Evolutionary conservation across 805 yeast genomes (phyloP), one percentile per base, ranked within the genome.

Genomic region (Candida schatavii): DNA sequence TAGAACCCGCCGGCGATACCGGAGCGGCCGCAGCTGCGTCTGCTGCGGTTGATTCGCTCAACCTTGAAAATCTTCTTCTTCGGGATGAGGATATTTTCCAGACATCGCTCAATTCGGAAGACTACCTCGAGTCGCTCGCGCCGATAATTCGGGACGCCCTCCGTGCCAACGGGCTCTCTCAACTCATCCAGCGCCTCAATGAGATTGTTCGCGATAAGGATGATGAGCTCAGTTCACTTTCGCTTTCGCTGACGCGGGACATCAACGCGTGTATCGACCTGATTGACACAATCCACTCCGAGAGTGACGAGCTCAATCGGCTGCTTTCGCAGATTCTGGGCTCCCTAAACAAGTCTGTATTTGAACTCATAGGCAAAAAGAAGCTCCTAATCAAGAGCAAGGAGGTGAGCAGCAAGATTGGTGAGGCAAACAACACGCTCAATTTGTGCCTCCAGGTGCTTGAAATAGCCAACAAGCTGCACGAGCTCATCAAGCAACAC

Each of bases 401-500:
- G 50, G 82, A 81, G 49, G 77, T 84, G 5, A 72, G 80, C 14
- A 66, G 68, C 39, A 86, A 85, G 57, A 82, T 91, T 46, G 77
- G 78, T 40, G 88, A 85, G 49, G 83, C 96, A 0, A 77, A 77
- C 5, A 72, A 77, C 30, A 80, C 88, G 17, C 77, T 91, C 27
- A 79, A 77, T 41, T 73, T 81, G 38, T 85, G 95, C 50, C 69
- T 90, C 19, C 88, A 85, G 48, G 90, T 90, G 7, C 71, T 91
- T 42, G 96, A 90, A 55, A 75, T 85, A 50, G 85, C 95, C 13
- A 90, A 89, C 62, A 85, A 82, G 54, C 86, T 89, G 37, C 88
- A 88, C 56, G 90, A 86, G 30, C 68, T 90, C 55, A 84, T 88
- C 46, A 77, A 81, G 40, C 80, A 79, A 45, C 80, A 81, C 52